Conservation (phyloP, 345 rosid genomes). For the Excoecaria agallocha region DNA sequence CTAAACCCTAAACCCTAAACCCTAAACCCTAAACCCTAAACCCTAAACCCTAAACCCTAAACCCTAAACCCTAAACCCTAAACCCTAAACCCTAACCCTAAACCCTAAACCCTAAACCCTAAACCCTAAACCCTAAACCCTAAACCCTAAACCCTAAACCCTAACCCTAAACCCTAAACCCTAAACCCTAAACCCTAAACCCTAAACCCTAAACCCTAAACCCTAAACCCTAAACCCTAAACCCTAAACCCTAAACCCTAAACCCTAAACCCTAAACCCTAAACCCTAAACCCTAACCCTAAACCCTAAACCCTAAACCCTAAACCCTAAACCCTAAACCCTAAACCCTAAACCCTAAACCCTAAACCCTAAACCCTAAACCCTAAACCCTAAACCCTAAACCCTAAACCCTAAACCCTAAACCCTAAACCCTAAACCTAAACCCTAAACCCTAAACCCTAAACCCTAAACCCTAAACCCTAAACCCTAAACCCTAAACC, state of each 20-base stretch:
- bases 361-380: slow-evolving; percentile 19
- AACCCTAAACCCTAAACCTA: slow-evolving; percentile 24
- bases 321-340: slow-evolving; percentile 26
- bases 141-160: slow-evolving; percentile 25
- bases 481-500: slow-evolving; percentile 19
- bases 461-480: slow-evolving; percentile 7
- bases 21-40: slow-evolving; percentile 26
- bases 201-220: slow-evolving; percentile 17
- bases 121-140: slow-evolving; percentile 24
- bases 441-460: slow-evolving; percentile 14
- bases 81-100: slow-evolving; percentile 21
- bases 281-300: slow-evolving; percentile 19
- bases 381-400: slow-evolving; percentile 18
- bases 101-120: slow-evolving; percentile 32
- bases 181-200: slow-evolving; percentile 23
- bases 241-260: slow-evolving; percentile 1
- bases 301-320: slow-evolving; percentile 26
- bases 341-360: slow-evolving; percentile 23
- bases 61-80: slow-evolving; percentile 23
- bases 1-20: slow-evolving; percentile 15
- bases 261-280: slow-evolving; percentile 21
- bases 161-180: slow-evolving; percentile 18
- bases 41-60: slow-evolving; percentile 25
- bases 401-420: slow-evolving; percentile 19
- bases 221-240: too few relatives aligned